Evolutionary conservation across 352 stramenopile genomes (phyloP), one percentile per base, ranked within the genome.

Genomic region (Chrysophaeum taylorii): DNA sequence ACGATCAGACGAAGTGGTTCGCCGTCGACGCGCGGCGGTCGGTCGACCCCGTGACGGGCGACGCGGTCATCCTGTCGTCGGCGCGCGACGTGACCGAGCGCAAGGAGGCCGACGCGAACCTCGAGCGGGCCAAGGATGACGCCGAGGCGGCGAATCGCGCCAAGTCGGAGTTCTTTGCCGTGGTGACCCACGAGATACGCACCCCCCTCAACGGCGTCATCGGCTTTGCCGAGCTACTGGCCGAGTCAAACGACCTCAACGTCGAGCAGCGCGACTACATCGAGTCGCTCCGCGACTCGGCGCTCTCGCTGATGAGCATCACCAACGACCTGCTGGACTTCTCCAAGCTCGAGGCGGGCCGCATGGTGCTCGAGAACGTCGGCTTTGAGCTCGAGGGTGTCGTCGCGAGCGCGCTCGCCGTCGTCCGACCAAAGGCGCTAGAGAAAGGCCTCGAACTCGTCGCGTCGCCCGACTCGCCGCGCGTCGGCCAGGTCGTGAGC

Each of bases 301-400:
- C 68, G 2, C 42, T 73, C 16, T 43, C 61, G 16, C 69, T 96
- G 21, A 80, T 95, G 54, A 92, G 90, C 52, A 69, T 96, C 38
- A 94, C 94, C 72, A 94, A 93, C 62, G 89, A 95, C 68, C 89
- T 95, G 38, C 62, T 96, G 23, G 88, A 95, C 68, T 82, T 93
- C 73, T 94, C 85, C 29, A 96, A 95, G 76, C 91, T 95, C 37
- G 90, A 96, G 76, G 88, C 88, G 68, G 90, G 90, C 0, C 86
- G 94, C 54, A 75, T 95, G 36, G 87, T 92, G 63, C 86, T 94
- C 25, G 89, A 92, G 37, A 78, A 82, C 21, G 88, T 88, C 0
- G 85, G 84, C 0, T 94, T 94, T 66, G 78, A 89, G 42, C 84
- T 91, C 75, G 75, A 86, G 18, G 35, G 71, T 71, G 86, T 94